A percentile compares a stretch with the other conserved stretches of the same genome.
Conservation (phyloP, 2,329 filamentous ascomycete genomes). For the Sporothrix brasiliensis region DNA sequence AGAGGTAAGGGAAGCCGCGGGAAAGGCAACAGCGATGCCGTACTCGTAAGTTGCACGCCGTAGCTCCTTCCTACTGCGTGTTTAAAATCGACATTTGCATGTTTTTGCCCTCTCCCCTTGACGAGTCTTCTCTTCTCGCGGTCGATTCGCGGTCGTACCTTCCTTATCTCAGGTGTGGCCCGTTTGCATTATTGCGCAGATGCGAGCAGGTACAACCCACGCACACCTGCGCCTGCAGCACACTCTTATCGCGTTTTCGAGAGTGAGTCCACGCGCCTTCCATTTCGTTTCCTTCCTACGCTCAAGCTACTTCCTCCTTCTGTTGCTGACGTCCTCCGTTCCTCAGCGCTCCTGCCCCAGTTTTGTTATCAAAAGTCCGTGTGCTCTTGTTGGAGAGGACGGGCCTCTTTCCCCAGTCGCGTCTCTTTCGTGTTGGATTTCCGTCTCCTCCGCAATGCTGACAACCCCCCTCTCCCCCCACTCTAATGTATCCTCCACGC, state of each 20-base stretch:
- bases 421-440: slow-evolving; percentile 14
- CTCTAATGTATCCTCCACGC: background rate
- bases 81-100: background rate
- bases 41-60: background rate
- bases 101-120: background rate
- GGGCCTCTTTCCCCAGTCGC: background rate
- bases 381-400: background rate
- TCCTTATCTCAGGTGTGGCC: background rate
- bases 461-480: background rate
- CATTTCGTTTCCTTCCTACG: background rate
- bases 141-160: background rate
- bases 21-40: background rate
- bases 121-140: background rate
- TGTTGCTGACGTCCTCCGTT: background rate
- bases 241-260: background rate
- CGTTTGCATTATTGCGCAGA: background rate
- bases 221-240: background rate
- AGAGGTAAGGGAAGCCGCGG: background rate
- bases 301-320: background rate
- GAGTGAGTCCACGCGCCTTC: background rate
- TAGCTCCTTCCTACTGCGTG: background rate
- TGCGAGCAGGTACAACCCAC: slow-evolving; percentile 6
- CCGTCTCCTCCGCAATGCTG: background rate
- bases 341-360: slow-evolving; percentile 1
- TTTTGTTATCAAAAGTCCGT: background rate